Base-by-base conservation (phyloP, 1,139 yeast species). In the Lizanozyma gosingica region DNA sequence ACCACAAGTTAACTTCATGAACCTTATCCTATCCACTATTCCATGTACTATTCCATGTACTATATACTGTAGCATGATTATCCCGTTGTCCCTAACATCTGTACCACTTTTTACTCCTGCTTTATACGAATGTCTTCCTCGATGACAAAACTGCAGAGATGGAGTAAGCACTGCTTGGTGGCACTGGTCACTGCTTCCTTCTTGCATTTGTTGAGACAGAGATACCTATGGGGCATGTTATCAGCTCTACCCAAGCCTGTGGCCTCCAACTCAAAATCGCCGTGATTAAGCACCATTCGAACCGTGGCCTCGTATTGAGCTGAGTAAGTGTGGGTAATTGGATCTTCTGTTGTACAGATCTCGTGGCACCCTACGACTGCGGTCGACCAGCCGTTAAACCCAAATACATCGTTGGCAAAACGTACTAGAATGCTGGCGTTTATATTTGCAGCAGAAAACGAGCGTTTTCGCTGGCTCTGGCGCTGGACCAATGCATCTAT, bases 361-460 rank as follows among this genome's bases (percentile, higher is more conserved):
- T 60, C 48, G 2, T 57, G 51, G 37, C 62, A 53, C 11, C 58
- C 59, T 18, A 63, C 47, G 8, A 83, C 59, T 43, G 67, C 68
- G 1, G 78, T 67, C 17, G 73, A 66, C 94, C 94, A 83, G 22
- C 87, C 88, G 40, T 70, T 59, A 48, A 61, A 70, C 2, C 90
- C 92, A 62, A 82, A 83, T 3, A 73, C 65, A 35, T 71, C 76
- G 51, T 83, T 83, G 3, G 88, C 85, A 27, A 78, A 54, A 17
- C 61, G 61, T 36, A 79, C 63, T 3, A 77, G 65, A 34, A 61
- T 42, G 16, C 52, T 47, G 4, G 14, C 16, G 6, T 18, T n/a
- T 4, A 39, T 33, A 3, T 36, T 27, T 4, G 35, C 14, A 15
- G 35, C 32, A 17, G 18, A 33, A 32, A 29, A 34, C 3, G 18